Evolutionary conservation across 2,329 filamentous ascomycete genomes (phyloP), one percentile per base, ranked within the genome.

Genomic region (Phialophora verrucosa): DNA sequence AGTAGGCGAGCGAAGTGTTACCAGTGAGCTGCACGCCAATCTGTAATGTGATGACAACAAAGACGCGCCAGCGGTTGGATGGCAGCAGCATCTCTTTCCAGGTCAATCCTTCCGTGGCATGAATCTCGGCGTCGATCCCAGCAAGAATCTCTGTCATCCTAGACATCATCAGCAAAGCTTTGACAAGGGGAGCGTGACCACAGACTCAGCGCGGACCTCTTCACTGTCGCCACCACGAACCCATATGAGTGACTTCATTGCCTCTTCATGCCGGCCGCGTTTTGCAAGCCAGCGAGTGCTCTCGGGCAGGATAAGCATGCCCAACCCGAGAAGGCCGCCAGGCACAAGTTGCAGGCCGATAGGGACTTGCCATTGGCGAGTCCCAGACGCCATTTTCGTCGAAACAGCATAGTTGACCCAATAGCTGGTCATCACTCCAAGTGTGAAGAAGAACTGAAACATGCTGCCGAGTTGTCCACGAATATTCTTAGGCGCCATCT

Each of bases 391-490:
- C 82, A 72, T 86, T 79, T 32, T 85, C 32, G 27, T 29, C 25
- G 82, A 79, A 12, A 80, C 82, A 11, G 82, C 82, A 77, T 79
- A 84, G 4, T 76, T 70, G 1, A 72, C 62, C 42, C 64, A 93
- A 79, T 92, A 93, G 8, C 89, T 90, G n/a, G 93, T 81, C 72
- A 93, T 89, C 66, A 93, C 91, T 31, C 90, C 91, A 59, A 91
- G 78, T 74, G 93, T 93, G 29, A 93, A 90, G 58, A 90, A 83
- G 0, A 88, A 88, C 0, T 87, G 86, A 74, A 90, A 90, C 31
- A 88, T 83, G 73, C 87, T 88, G 1, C 90, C 91, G 74, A 90
- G 92, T 23, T 93, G 84, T 70, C 91, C 90, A 60, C 90, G 86
- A 66, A 91, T 82, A 1, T 87, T 84, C 1, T 88, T 86, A 0